Percentiles rank a stretch among this genome's conserved stretches.
These are phyloP conservation scores for Mortierella sp. DNA, from an alignment of 371 early-diverging fungal genomes.

Conservation along the genomic window DNA sequence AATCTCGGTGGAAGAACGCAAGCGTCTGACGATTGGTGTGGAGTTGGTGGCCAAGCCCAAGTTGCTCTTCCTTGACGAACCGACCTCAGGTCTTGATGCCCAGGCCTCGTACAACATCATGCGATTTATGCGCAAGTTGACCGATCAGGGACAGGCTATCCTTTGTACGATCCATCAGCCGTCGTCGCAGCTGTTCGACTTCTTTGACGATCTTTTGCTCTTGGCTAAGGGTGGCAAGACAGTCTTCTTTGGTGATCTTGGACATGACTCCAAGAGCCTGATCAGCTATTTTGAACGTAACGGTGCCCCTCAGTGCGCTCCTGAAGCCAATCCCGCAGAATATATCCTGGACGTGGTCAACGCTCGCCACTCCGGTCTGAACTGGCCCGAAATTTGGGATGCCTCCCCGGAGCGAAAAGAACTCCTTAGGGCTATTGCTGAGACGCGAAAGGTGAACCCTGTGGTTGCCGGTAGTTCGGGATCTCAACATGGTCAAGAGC, in stretches of 20 bases:
- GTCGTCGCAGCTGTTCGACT: slow-evolving; percentile 80
- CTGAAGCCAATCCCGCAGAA: slow-evolving; percentile 76
- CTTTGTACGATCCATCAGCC: slow-evolving; percentile 93
- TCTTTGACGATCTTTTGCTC: slow-evolving; percentile 84
- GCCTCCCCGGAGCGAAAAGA: slow-evolving; percentile 54
- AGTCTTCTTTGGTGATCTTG: slow-evolving; percentile 85
- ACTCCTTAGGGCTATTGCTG: slow-evolving; percentile 27
- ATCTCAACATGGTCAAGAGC: not conserved
- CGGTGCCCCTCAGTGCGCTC: slow-evolving; percentile 69
- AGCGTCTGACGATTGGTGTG: slow-evolving; percentile 68
- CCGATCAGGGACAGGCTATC: slow-evolving; percentile 74
- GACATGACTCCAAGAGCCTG: slow-evolving; percentile 63
- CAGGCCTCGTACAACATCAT: slow-evolving; percentile 79
- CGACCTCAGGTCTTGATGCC: slow-evolving; percentile 82
- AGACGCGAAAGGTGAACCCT: slow-evolving; percentile 17
- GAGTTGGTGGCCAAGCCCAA: slow-evolving; percentile 83
- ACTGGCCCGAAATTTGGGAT: slow-evolving; percentile 75
- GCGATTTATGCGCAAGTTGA: slow-evolving; percentile 77
- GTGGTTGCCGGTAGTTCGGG: not conserved
- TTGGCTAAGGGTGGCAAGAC: slow-evolving; percentile 83
- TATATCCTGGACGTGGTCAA: slow-evolving; percentile 77
- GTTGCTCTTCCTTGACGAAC: slow-evolving; percentile 88
- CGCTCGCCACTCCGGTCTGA: slow-evolving; percentile 69
- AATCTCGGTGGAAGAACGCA: slow-evolving; percentile 69
- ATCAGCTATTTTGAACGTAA: slow-evolving; percentile 74